Percentiles rank a stretch among this genome's conserved stretches.
Conservation (phyloP, 2,329 filamentous ascomycete genomes). For the Calonectria hawksworthii region DNA sequence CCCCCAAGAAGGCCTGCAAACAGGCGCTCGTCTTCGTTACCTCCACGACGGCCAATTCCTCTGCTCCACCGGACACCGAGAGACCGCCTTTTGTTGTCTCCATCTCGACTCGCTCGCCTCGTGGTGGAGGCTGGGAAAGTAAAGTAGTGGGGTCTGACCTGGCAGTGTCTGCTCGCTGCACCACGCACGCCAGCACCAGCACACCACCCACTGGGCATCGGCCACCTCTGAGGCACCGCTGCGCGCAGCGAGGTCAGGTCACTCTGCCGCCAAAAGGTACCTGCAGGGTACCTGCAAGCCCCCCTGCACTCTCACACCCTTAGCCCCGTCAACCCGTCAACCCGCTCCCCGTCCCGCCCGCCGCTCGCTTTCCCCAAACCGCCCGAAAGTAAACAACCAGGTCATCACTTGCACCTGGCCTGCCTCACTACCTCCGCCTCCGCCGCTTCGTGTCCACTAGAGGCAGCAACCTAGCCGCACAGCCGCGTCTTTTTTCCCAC, state of each 20-base stretch:
- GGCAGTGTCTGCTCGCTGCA: conserved; percentile 6
- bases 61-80: background rate
- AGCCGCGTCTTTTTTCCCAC: conserved; percentile 33
- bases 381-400: conserved; percentile 44
- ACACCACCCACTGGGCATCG: background rate
- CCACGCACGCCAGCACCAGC: background rate
- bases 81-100: conserved; percentile 1
- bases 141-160: background rate
- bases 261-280: conserved; percentile 30
- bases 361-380: conserved; percentile 42
- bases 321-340: conserved; percentile 36
- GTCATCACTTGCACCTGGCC: conserved; percentile 18
- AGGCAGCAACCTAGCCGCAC: conserved; percentile 17
- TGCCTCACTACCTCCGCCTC: conserved; percentile 33
- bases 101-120: conserved; percentile 1
- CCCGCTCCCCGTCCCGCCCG: conserved; percentile 39
- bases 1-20: background rate
- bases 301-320: conserved; percentile 19
- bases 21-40: background rate
- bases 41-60: background rate
- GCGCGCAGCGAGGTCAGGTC: conserved; percentile 12
- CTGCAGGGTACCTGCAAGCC: conserved; percentile 33
- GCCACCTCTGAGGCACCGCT: background rate
- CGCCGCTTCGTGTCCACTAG: conserved; percentile 18
- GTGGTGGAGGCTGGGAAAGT: conserved; percentile 4